Conservation (phyloP, 176 grass and related monocot genomes). For the Juncus effusus region DNA sequence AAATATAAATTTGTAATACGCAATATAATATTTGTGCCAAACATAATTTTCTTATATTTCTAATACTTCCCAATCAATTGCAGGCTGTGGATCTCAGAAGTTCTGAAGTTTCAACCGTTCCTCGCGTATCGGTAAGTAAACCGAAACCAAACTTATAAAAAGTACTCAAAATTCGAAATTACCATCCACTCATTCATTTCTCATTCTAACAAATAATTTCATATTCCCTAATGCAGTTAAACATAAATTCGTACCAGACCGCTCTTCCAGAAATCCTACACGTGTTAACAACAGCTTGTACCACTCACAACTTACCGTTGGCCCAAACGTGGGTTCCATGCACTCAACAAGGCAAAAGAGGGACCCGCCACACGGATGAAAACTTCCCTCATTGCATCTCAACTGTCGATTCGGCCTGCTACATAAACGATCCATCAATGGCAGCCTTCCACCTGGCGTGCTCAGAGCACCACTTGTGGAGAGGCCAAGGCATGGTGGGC, state of each 20-base stretch:
- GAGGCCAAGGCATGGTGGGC: conserved; percentile 62
- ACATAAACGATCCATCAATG: conserved; percentile 61
- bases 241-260: conserved; percentile 70
- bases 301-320: conserved; percentile 67
- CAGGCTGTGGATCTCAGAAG: conserved; percentile 91
- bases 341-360: conserved; percentile 75
- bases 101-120: conserved; percentile 58
- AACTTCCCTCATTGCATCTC: conserved; percentile 77
- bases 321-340: conserved; percentile 92
- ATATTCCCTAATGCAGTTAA: conserved; percentile 47
- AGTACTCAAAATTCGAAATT: background rate
- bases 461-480: conserved; percentile 86
- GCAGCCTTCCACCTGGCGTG: conserved; percentile 68
- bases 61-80: conserved; percentile 25
- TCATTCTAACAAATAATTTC: conserved; percentile 30
- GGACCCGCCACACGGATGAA: conserved; percentile 79
- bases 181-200: conserved; percentile 1
- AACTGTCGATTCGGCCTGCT: conserved; percentile 62
- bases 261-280: conserved; percentile 78
- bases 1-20: too few relatives aligned
- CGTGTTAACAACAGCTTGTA: conserved; percentile 64
- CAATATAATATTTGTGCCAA: too few relatives aligned
- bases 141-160: background rate
- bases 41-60: too few relatives aligned
- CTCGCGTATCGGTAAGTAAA: conserved; percentile 46